phyloP scores from a whole-genome alignment of 176 grass and related monocot species.

The Neostapfia colusana region DNA sequence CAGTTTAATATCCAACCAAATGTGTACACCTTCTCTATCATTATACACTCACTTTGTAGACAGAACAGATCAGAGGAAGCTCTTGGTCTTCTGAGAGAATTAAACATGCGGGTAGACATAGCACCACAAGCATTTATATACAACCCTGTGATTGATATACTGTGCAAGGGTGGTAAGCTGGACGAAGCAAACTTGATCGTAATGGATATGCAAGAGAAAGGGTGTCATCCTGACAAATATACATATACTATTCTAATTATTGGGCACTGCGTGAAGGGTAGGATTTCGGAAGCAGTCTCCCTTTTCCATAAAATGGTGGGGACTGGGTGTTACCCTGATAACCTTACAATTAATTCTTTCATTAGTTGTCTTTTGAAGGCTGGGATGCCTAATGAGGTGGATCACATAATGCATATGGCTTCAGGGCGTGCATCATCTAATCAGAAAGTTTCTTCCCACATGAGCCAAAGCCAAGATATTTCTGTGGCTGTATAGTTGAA shows the following conservation, averaged over 20 bases:
- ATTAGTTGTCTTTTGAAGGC: conserved; percentile 84
- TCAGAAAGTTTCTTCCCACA: conserved; percentile 48
- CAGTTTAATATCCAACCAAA: conserved; percentile 61
- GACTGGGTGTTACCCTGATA: conserved; percentile 75
- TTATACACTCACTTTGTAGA: conserved; percentile 78
- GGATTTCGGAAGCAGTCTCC: conserved; percentile 64
- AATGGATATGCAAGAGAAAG: conserved; percentile 62
- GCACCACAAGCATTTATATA: conserved; percentile 74
- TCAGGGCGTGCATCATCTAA: conserved; percentile 43
- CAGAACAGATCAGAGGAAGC: conserved; percentile 75
- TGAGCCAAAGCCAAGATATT: conserved; percentile 54
- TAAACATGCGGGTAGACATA: conserved; percentile 63
- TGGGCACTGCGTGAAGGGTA: conserved; percentile 94
- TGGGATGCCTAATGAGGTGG: conserved; percentile 77
- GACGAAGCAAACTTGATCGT: conserved; percentile 71
- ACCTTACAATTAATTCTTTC: conserved; percentile 64
- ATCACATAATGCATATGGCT: conserved; percentile 61
- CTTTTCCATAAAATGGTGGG: conserved; percentile 75
- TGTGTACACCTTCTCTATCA: conserved; percentile 69
- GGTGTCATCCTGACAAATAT: conserved; percentile 81
- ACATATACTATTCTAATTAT: conserved; percentile 92
- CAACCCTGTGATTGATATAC: conserved; percentile 75
- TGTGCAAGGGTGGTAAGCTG: conserved; percentile 76
- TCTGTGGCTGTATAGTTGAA: conserved; percentile 69
- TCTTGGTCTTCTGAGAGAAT: conserved; percentile 49